phyloP scores from a whole-genome alignment of 2,329 filamentous ascomycete species.

The Aspergillus terreus region DNA sequence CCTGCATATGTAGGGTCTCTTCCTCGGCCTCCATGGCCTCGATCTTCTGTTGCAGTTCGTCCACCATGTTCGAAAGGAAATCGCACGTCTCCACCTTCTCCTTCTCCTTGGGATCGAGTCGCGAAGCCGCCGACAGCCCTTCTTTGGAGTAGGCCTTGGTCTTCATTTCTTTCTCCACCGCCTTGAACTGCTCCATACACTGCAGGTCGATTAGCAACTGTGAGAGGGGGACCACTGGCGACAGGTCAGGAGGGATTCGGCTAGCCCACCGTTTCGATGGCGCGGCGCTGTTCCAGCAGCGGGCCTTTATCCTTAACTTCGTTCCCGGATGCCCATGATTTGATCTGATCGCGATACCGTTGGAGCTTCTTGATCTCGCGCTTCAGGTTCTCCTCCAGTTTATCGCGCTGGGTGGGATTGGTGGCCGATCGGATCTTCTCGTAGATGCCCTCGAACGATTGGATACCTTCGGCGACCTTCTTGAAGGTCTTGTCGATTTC shows the following conservation, averaged over 20 bases:
- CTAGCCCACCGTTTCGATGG: constrained; percentile 82
- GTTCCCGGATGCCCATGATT: constrained; percentile 97
- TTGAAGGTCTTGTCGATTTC: constrained; percentile 99
- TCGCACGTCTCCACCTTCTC: constrained; percentile 86
- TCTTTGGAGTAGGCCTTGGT: constrained; percentile 99
- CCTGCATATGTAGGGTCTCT: constrained; percentile 77
- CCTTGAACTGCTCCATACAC: constrained; percentile 97
- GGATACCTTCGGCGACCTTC: constrained; percentile 89
- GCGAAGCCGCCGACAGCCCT: constrained; percentile 83
- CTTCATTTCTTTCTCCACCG: constrained; percentile 99
- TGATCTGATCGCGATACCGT: constrained; percentile 95
- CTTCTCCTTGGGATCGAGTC: constrained; percentile 95
- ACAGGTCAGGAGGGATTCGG: constrained; percentile 4
- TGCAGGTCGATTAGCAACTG: constrained; percentile 27
- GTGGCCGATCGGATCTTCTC: constrained; percentile 94
- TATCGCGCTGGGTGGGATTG: constrained; percentile 95
- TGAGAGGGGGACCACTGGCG: neutral
- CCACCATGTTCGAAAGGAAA: constrained; percentile 81
- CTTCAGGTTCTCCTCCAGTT: constrained; percentile 95
- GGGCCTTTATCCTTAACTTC: constrained; percentile 99
- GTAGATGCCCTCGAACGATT: constrained; percentile 90
- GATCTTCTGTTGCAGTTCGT: constrained; percentile 90
- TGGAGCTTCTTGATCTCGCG: constrained; percentile 99
- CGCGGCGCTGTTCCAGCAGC: constrained; percentile 84
- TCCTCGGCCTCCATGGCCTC: constrained; percentile 88